Evolutionary conservation across 2,329 filamentous ascomycete genomes (phyloP), one percentile per base, ranked within the genome.

Genomic region (Hortaea sp.): DNA sequence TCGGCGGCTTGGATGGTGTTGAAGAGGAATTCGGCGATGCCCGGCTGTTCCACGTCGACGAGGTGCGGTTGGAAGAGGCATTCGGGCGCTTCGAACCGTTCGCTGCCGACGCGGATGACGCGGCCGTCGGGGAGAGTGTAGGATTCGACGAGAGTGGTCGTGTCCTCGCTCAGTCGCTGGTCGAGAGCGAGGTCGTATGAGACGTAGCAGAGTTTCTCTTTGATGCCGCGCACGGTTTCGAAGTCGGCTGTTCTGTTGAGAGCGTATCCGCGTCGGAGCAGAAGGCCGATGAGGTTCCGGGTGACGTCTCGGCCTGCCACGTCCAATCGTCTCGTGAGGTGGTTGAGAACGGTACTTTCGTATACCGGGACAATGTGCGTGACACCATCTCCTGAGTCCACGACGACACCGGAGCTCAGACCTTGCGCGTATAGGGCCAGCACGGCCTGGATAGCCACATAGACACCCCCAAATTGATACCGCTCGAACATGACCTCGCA

Each of bases 161-260:
- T 98, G 61, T 98, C 92, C 71, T 98, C 92, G 62, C 87, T 94
- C 53, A 98, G 80, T 57, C 86, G 82, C 72, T 97, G 89, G 74
- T 98, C 92, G 46, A 98, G 76, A 69, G 94, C 88, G 47, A 98
- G 79, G 67, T 98, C 92, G 74, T 97, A 98, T 9, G 89, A 95
- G 47, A 98, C 90, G 67, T 98, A 98, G 77, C 92, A 97, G 43
- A 98, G 84, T 77, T 98, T 98, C 76, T 98, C 92, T 74, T 98
- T 98, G 74, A 98, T 97, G 68, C 97, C 90, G 52, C 92, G 85
- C 47, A 98, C 92, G 4, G 92, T 98, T 70, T 98, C 92, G 68
- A 98, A 98, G 67, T 98, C 92, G 64, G 92, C 92, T 9, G 92
- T 98, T 66, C 92, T 82, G 79, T 98, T 98, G 52, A 98, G 81